These are phyloP conservation scores for Salvia hispanica DNA, from an alignment of 257 asterid genomes.

Conservation along the genomic window DNA sequence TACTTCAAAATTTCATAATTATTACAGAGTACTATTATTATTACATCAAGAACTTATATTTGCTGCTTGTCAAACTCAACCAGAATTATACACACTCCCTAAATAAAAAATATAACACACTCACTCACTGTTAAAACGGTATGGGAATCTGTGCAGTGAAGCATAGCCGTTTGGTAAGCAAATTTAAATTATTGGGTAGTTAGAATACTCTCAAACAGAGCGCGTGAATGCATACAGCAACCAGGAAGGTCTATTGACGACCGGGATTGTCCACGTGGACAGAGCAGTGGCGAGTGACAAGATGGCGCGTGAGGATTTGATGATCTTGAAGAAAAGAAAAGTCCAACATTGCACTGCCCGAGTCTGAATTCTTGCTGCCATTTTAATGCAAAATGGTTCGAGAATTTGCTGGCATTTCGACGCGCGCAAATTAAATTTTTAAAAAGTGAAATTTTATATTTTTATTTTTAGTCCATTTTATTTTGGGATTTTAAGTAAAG, in stretches of 20 bases:
- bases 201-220: conserved; percentile 3
- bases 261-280: conserved; percentile 14
- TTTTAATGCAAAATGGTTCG: conserved; percentile 29
- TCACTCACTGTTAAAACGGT: conserved; percentile 40
- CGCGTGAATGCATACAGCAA: conserved; percentile 32
- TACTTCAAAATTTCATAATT: conserved; percentile 46
- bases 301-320: conserved; percentile 33
- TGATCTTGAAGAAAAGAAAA: conserved; percentile 34
- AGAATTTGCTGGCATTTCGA: conserved; percentile 14
- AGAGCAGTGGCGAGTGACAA: conserved; percentile 5
- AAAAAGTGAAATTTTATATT: not conserved
- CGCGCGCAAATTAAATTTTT: conserved; percentile 25
- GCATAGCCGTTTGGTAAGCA: conserved; percentile 51
- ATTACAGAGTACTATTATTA: conserved; percentile 26
- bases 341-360: conserved; percentile 60
- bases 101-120: not conserved
- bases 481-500: too few species aligned
- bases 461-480: too few species aligned
- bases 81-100: not conserved
- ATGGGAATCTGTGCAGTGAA: conserved; percentile 47
- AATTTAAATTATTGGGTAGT: conserved; percentile 21
- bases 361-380: conserved; percentile 43
- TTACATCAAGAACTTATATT: conserved; percentile 16
- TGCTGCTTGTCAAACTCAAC: not conserved
- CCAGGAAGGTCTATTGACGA: not conserved